These are phyloP conservation scores for Hirsutella rhossiliensis DNA, from an alignment of 2,329 filamentous ascomycete genomes.

Conservation along the genomic window DNA sequence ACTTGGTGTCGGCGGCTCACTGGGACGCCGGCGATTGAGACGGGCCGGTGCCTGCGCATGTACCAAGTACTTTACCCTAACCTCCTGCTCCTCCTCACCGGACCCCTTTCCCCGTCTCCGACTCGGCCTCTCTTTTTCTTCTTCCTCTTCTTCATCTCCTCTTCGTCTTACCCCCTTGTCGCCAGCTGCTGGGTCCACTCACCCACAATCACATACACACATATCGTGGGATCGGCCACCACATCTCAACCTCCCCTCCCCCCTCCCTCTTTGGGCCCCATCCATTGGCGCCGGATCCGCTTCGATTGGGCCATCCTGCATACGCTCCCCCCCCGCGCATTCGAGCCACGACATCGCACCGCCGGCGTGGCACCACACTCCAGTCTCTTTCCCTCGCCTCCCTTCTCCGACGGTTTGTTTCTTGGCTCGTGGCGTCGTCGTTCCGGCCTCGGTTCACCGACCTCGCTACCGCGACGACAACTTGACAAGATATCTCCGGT, in stretches of 20 bases:
- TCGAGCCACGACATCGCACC: slow-evolving; percentile 26
- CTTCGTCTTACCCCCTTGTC: too few species aligned
- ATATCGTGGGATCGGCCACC: background rate
- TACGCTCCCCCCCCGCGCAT: slow-evolving; percentile 22
- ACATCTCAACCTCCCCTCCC: background rate
- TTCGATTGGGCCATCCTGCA: slow-evolving; percentile 24
- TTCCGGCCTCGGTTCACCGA: background rate
- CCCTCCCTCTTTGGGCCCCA: background rate
- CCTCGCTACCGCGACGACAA: background rate
- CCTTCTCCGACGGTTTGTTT: slow-evolving; percentile 12
- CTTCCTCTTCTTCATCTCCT: too few species aligned
- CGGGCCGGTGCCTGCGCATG: background rate
- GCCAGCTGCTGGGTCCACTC: background rate
- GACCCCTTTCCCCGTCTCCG: background rate
- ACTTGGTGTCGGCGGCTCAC: too few species aligned
- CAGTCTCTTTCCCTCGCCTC: slow-evolving; percentile 18
- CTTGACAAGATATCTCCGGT: background rate
- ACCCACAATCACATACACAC: background rate
- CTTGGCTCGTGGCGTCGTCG: background rate
- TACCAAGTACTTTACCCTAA: background rate
- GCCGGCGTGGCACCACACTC: slow-evolving; percentile 4
- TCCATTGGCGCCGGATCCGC: slow-evolving; percentile 3
- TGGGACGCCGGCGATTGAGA: background rate
- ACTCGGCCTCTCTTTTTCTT: too few species aligned
- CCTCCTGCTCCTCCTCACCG: background rate